These are phyloP conservation scores for Phytophthora nicotianae DNA, from an alignment of 352 stramenopile species.

Conservation along the genomic window DNA sequence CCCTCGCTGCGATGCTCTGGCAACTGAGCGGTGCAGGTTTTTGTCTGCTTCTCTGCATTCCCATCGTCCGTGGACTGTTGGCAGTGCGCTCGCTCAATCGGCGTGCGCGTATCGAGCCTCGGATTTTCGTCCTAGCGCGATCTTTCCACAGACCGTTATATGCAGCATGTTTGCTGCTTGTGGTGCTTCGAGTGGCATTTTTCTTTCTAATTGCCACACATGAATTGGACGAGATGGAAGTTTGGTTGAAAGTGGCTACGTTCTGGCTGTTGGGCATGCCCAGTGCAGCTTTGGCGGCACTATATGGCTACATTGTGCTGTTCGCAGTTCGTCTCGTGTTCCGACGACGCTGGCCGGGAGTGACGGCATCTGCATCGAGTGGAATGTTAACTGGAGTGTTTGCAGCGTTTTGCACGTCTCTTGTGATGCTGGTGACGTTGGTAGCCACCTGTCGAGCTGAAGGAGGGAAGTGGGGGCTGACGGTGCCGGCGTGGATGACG, in stretches of 20 bases:
- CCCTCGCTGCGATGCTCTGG: slow-evolving; percentile 27
- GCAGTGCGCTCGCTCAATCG: slow-evolving; percentile 23
- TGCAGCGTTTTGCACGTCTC: slow-evolving; percentile 22
- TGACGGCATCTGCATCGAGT: background rate
- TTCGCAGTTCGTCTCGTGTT: slow-evolving; percentile 34
- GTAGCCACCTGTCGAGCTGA: slow-evolving; percentile 12
- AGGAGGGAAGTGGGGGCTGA: slow-evolving; percentile 3
- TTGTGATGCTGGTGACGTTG: slow-evolving; percentile 23
- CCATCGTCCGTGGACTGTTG: slow-evolving; percentile 13
- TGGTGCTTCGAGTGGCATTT: slow-evolving; percentile 34
- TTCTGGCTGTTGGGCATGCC: slow-evolving; percentile 48
- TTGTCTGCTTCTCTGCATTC: slow-evolving; percentile 19
- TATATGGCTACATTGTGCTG: slow-evolving; percentile 44
- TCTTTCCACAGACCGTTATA: slow-evolving; percentile 41
- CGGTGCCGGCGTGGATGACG: slow-evolving; percentile 23
- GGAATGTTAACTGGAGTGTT: slow-evolving; percentile 15
- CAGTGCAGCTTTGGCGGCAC: slow-evolving; percentile 25
- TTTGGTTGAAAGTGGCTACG: slow-evolving; percentile 12
- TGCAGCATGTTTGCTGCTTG: slow-evolving; percentile 18
- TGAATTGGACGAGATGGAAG: background rate
- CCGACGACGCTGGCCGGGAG: slow-evolving; percentile 27
- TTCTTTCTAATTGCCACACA: slow-evolving; percentile 16
- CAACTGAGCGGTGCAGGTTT: slow-evolving; percentile 18
- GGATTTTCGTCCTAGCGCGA: slow-evolving; percentile 28
- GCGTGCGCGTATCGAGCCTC: slow-evolving; percentile 1